Percentiles rank a stretch among this genome's conserved stretches.
phyloP scores from a whole-genome alignment of 805 yeast species.

The Blastobotrys americana region DNA sequence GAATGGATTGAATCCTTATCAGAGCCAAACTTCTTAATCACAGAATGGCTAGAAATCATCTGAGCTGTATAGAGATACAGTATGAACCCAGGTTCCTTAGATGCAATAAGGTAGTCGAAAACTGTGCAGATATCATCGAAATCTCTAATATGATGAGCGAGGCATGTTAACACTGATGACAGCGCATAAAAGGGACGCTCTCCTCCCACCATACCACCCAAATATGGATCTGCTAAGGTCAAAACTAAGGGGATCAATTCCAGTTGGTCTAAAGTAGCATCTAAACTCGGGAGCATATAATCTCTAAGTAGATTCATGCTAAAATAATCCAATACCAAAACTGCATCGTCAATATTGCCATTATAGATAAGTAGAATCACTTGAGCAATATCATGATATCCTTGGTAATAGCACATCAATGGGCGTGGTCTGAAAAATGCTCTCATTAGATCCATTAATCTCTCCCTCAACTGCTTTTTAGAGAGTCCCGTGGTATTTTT shows the following conservation, averaged over 20 bases:
- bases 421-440: conserved; percentile 56
- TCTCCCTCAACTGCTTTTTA: conserved; percentile 33
- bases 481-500: conserved; percentile 15
- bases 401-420: conserved; percentile 73
- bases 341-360: conserved; percentile 26
- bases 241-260: conserved; percentile 58
- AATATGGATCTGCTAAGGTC: conserved; percentile 39
- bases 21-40: conserved; percentile 33
- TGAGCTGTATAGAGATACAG: conserved; percentile 55
- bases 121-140: conserved; percentile 46
- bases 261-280: conserved; percentile 59
- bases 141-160: conserved; percentile 59
- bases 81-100: conserved; percentile 46
- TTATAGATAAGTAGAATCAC: conserved; percentile 50
- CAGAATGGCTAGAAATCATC: conserved; percentile 42
- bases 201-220: conserved; percentile 31
- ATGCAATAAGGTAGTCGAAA: conserved; percentile 62
- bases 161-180: conserved; percentile 70
- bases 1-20: conserved; percentile 39
- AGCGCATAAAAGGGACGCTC: conserved; percentile 62
- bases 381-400: conserved; percentile 81
- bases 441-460: conserved; percentile 41
- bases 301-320: conserved; percentile 66
- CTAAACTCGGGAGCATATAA: conserved; percentile 69
- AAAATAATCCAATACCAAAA: conserved; percentile 43